Evolutionary conservation across 352 stramenopile genomes (phyloP).

Genomic region (Globisporangium alternatum): DNA sequence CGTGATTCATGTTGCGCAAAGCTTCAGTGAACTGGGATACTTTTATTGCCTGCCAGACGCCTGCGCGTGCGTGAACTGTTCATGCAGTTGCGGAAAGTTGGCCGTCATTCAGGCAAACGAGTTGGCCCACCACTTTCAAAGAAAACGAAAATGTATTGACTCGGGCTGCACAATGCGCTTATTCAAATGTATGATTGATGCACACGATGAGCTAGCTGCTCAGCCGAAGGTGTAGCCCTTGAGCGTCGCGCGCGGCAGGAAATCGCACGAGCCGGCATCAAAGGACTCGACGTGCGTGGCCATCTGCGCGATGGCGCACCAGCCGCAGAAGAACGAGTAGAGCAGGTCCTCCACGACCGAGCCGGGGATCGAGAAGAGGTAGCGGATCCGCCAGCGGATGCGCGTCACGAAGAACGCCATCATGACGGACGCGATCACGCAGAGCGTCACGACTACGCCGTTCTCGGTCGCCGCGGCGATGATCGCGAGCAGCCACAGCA

Average conservation of each 20-base stretch:
- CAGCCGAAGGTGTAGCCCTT: constrained; percentile 38
- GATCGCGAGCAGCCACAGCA: constrained; percentile 35
- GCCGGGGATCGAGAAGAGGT: constrained; percentile 50
- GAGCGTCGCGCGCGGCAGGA: constrained; percentile 34
- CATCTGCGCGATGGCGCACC: constrained; percentile 50
- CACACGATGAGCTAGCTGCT: neutral
- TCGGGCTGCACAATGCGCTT: neutral
- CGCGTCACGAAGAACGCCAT: constrained; percentile 33
- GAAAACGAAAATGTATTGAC: neutral
- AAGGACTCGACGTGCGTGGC: constrained; percentile 47
- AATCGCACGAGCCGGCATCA: constrained; percentile 24
- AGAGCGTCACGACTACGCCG: constrained; percentile 29
- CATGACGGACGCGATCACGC: constrained; percentile 30
- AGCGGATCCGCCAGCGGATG: constrained; percentile 53
- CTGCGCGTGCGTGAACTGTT: neutral
- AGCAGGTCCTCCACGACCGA: constrained; percentile 36
- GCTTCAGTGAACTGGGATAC: too few species aligned
- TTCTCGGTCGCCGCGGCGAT: constrained; percentile 24
- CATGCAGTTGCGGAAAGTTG: too few species aligned
- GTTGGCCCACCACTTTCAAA: neutral
- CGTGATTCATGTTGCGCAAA: neutral
- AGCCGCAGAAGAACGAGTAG: constrained; percentile 33
- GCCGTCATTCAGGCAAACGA: too few species aligned
- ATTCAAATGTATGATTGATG: neutral
- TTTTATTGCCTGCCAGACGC: too few species aligned